phyloP scores from a whole-genome alignment of 1,284 basidiomycete genomes.

The Pyrrhoderma noxium region DNA sequence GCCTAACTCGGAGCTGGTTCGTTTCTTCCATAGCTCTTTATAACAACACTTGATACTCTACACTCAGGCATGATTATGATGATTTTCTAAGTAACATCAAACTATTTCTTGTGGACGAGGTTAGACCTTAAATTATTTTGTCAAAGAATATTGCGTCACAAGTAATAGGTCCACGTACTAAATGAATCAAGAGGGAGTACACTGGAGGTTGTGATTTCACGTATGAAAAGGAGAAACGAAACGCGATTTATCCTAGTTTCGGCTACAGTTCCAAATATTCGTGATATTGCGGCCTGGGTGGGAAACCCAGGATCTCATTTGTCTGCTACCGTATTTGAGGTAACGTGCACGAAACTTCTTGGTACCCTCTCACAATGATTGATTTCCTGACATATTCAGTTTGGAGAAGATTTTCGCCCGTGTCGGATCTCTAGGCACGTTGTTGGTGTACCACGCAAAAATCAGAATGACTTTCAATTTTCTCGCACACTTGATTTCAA shows the following conservation, averaged over 20 bases:
- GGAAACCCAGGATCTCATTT: constrained; percentile 39
- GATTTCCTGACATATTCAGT: constrained; percentile 40
- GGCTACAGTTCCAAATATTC: constrained; percentile 90
- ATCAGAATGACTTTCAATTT: constrained; percentile 79
- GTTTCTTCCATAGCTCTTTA: constrained; percentile 13
- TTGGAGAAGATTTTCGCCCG: constrained; percentile 86
- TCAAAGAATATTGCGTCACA: constrained; percentile 1
- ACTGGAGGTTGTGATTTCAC: constrained; percentile 86
- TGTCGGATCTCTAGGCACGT: constrained; percentile 74
- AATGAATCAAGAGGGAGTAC: constrained; percentile 86
- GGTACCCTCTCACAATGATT: not conserved
- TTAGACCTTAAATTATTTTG: constrained; percentile 26
- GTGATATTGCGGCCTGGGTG: constrained; percentile 88
- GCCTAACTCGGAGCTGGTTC: constrained; percentile 77
- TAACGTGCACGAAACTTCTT: constrained; percentile 26
- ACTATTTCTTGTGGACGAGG: constrained; percentile 89
- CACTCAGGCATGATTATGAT: constrained; percentile 53
- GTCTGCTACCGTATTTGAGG: constrained; percentile 68
- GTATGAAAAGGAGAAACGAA: constrained; percentile 75
- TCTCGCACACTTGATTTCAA: constrained; percentile 66
- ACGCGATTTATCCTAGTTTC: constrained; percentile 86
- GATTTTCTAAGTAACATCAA: constrained; percentile 62
- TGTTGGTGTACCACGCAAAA: constrained; percentile 52
- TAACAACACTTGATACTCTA: not conserved
- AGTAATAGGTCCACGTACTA: constrained; percentile 77